Percentiles rank a stretch among this genome's conserved stretches.
These are phyloP conservation scores for Starmerella floricola DNA, from an alignment of 805 yeast genomes.

Conservation along the genomic window DNA sequence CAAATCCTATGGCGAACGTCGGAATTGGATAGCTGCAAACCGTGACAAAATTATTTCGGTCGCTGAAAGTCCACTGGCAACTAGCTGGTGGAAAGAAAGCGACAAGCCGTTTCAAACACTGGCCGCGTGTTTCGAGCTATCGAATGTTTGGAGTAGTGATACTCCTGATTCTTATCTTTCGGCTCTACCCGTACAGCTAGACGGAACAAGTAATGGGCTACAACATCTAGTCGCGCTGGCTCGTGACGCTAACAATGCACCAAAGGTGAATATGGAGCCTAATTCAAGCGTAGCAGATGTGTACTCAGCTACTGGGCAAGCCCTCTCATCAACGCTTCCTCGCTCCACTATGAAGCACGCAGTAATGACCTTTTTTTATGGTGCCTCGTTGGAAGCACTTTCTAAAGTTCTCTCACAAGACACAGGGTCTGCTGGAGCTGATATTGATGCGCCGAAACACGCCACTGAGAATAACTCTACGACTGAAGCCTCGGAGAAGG, in stretches of 20 bases:
- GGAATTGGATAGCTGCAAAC: conserved; percentile 33
- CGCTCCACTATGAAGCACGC: conserved; percentile 81
- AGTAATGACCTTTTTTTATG: conserved; percentile 89
- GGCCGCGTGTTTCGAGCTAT: conserved; percentile 39
- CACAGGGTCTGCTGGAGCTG: neutral
- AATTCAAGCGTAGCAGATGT: conserved; percentile 39
- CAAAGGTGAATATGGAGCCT: conserved; percentile 39
- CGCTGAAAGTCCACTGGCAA: conserved; percentile 35
- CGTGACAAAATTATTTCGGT: conserved; percentile 31
- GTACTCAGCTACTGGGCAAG: conserved; percentile 28
- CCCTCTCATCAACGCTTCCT: conserved; percentile 8
- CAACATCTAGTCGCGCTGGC: conserved; percentile 50
- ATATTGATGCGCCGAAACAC: too few relatives aligned
- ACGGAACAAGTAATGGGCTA: conserved; percentile 48
- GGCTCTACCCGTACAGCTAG: conserved; percentile 42
- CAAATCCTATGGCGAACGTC: conserved; percentile 33
- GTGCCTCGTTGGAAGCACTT: conserved; percentile 53
- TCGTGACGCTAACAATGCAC: conserved; percentile 43
- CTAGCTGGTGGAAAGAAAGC: conserved; percentile 40
- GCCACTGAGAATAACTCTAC: too few relatives aligned
- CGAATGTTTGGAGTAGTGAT: conserved; percentile 32
- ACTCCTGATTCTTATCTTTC: conserved; percentile 36
- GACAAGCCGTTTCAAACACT: conserved; percentile 46
- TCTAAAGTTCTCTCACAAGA: neutral
- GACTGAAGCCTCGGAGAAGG: too few relatives aligned